These are phyloP conservation scores for Fusarium hostae DNA, from an alignment of 2,329 filamentous ascomycete genomes.

Conservation along the genomic window DNA sequence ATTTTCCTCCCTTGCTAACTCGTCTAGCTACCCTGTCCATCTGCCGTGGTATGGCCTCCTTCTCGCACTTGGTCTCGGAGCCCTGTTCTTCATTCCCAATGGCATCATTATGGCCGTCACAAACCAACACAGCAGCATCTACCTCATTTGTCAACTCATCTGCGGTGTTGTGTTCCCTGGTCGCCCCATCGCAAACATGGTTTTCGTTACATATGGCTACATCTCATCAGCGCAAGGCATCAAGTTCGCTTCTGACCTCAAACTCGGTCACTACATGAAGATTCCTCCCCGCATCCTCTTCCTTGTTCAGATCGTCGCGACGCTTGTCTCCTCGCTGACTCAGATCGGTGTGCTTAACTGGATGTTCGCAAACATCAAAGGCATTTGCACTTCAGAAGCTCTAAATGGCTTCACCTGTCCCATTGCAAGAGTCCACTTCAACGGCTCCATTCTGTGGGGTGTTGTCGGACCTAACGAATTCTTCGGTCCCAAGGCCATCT, in stretches of 20 bases:
- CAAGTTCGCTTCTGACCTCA: slow-evolving; percentile 88
- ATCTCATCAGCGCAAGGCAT: slow-evolving; percentile 90
- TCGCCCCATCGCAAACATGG: slow-evolving; percentile 90
- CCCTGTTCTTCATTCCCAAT: slow-evolving; percentile 87
- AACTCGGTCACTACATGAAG: slow-evolving; percentile 90
- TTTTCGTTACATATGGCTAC: slow-evolving; percentile 91
- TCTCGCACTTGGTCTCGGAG: slow-evolving; percentile 80
- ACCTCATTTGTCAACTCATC: slow-evolving; percentile 86
- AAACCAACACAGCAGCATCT: slow-evolving; percentile 88
- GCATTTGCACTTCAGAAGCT: slow-evolving; percentile 82
- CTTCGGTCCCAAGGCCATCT: slow-evolving; percentile 80
- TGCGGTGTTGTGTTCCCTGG: slow-evolving; percentile 86
- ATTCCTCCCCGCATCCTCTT: slow-evolving; percentile 84
- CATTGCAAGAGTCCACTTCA: slow-evolving; percentile 88
- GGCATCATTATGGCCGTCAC: slow-evolving; percentile 95
- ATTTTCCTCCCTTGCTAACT: slow-evolving; percentile 9
- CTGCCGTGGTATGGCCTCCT: slow-evolving; percentile 89
- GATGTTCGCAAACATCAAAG: slow-evolving; percentile 83
- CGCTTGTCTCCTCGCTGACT: slow-evolving; percentile 79
- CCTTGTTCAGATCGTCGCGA: slow-evolving; percentile 80
- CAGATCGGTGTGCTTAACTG: slow-evolving; percentile 89
- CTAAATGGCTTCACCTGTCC: slow-evolving; percentile 90
- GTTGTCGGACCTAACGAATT: slow-evolving; percentile 86
- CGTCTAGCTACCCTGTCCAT: slow-evolving; percentile 78
- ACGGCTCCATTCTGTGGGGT: slow-evolving; percentile 89